Evolutionary conservation across 2,329 filamentous ascomycete genomes (phyloP).

Genomic region (Plenodomus biglobosus): DNA sequence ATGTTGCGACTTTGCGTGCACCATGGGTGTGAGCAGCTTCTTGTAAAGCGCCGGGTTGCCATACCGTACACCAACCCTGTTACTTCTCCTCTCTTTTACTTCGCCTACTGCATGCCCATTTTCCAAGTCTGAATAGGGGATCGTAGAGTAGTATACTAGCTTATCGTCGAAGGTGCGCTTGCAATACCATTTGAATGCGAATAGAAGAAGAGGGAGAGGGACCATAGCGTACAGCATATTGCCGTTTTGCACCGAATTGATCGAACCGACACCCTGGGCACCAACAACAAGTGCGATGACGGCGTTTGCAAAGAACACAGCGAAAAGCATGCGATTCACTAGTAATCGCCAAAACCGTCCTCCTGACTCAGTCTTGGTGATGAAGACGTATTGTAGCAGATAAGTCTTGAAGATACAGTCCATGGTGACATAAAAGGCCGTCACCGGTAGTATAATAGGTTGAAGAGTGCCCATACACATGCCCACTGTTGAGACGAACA

Average conservation of each 20-base stretch:
- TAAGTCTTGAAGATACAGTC: slow-evolving; percentile 95
- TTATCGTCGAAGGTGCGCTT: slow-evolving; percentile 72
- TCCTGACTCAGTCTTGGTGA: slow-evolving; percentile 94
- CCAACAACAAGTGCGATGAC: slow-evolving; percentile 77
- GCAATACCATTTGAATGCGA: slow-evolving; percentile 86
- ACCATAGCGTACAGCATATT: slow-evolving; percentile 67
- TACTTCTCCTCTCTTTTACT: slow-evolving; percentile 46
- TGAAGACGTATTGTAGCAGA: slow-evolving; percentile 77
- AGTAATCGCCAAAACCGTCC: slow-evolving; percentile 88
- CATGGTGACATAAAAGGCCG: slow-evolving; percentile 82
- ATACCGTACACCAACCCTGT: slow-evolving; percentile 73
- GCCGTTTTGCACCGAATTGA: slow-evolving; percentile 39
- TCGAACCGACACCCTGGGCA: slow-evolving; percentile 59
- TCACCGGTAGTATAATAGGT: slow-evolving; percentile 81
- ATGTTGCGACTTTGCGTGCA: slow-evolving; percentile 84
- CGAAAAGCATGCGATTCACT: slow-evolving; percentile 90
- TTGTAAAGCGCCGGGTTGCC: slow-evolving; percentile 90
- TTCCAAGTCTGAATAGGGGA: slow-evolving; percentile 52
- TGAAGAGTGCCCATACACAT: slow-evolving; percentile 82
- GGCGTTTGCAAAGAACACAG: slow-evolving; percentile 72
- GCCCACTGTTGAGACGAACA: slow-evolving; percentile 87
- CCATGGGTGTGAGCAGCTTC: slow-evolving; percentile 67
- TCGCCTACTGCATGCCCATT: slow-evolving; percentile 47
- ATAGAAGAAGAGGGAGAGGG: slow-evolving; percentile 75
- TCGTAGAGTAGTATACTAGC: slow-evolving; percentile 75